Conservation (phyloP, 805 yeast genomes). For the Candida nitratophila region DNA sequence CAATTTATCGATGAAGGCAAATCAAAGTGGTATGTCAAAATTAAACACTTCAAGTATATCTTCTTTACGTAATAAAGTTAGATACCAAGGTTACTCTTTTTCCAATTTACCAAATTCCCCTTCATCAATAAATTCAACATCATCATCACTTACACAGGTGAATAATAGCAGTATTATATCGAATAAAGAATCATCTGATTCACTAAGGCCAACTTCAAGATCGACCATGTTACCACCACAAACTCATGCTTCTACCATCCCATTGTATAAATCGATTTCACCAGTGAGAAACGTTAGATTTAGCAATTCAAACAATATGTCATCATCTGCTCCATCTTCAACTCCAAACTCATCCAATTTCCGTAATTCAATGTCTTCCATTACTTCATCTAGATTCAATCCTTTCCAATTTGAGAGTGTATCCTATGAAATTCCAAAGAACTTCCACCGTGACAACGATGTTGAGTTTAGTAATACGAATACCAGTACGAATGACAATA, state of each 20-base stretch:
- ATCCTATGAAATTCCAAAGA: constrained; percentile 25
- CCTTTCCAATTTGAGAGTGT: constrained; percentile 28
- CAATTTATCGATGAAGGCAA: neutral
- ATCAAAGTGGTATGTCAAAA: constrained; percentile 1
- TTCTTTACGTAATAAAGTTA: neutral
- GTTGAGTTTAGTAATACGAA: constrained; percentile 3
- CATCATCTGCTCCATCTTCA: neutral
- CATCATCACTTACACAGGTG: neutral
- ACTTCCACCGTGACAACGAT: constrained; percentile 12
- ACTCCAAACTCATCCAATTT: too few relatives aligned
- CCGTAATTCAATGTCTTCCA: neutral
- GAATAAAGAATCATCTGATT: constrained; percentile 5
- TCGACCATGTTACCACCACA: constrained; percentile 10
- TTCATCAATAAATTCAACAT: neutral
- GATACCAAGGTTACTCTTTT: neutral
- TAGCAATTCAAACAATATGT: neutral
- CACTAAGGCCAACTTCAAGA: constrained; percentile 18
- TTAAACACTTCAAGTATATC: constrained; percentile 1
- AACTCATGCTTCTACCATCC: constrained; percentile 2
- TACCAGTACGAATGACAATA: too few relatives aligned
- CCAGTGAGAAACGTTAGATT: constrained; percentile 17
- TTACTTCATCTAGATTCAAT: neutral
- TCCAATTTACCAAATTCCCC: neutral
- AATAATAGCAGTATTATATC: too few relatives aligned
- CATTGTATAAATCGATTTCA: constrained; percentile 17